phyloP scores from a whole-genome alignment of 164 flowering plant genomes.

The Dillenia suffruticosa region DNA sequence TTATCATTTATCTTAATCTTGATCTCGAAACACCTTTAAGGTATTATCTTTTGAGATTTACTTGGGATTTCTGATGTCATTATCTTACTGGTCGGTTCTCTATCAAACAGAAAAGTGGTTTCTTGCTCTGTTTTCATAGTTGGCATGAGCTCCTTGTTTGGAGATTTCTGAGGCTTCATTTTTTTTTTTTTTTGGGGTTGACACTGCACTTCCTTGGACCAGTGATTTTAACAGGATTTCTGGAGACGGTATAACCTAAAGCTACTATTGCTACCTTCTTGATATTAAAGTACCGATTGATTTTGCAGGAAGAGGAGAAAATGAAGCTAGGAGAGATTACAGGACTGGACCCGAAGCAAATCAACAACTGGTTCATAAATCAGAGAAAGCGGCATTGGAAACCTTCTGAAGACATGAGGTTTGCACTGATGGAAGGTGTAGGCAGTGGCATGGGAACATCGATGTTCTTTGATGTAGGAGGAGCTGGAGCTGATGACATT shows the following conservation, averaged over 20 bases:
- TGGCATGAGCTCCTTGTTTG: too few species aligned
- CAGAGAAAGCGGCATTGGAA: conserved; percentile 87
- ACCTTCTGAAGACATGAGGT: conserved; percentile 59
- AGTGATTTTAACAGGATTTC: neutral
- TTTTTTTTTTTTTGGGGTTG: too few species aligned
- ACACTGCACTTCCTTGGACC: too few species aligned
- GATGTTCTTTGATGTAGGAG: conserved; percentile 13
- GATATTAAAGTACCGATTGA: neutral
- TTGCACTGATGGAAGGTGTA: conserved; percentile 49
- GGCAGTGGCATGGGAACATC: conserved; percentile 6
- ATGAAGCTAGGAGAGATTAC: conserved; percentile 40
- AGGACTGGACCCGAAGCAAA: conserved; percentile 76
- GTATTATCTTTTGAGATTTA: too few species aligned
- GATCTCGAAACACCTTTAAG: too few species aligned
- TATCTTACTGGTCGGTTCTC: too few species aligned
- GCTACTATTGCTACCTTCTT: neutral
- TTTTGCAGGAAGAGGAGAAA: conserved; percentile 68
- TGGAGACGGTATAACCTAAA: neutral
- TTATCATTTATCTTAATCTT: too few species aligned
- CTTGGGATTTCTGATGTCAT: too few species aligned
- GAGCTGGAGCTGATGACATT: conserved; percentile 10
- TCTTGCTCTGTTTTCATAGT: too few species aligned
- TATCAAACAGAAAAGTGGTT: too few species aligned
- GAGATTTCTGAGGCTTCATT: too few species aligned
- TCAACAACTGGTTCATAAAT: conserved; percentile 84